Percentiles rank a stretch among this genome's conserved stretches.
These are phyloP conservation scores for Tulasnella sp. DNA, from an alignment of 768 basidiomycete species.

Conservation along the genomic window DNA sequence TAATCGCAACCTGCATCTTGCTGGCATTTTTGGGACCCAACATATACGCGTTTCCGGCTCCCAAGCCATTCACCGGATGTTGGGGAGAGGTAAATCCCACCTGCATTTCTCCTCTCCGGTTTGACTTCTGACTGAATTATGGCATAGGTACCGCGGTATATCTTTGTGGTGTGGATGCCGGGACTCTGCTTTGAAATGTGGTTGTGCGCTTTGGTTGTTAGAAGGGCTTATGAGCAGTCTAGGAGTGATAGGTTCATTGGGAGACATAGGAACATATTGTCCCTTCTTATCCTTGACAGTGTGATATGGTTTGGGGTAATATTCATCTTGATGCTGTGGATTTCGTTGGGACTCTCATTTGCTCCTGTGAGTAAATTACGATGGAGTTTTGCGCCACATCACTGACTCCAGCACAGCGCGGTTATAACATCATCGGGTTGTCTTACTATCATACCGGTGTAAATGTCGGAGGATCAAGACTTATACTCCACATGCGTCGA, in stretches of 20 bases:
- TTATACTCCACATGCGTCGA: background rate
- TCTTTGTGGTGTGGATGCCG: background rate
- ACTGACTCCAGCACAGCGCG: background rate
- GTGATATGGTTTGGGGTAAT: constrained; percentile 2
- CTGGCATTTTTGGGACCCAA: background rate
- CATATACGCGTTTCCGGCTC: background rate
- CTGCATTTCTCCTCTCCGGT: background rate
- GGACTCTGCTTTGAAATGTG: background rate
- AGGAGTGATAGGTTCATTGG: background rate
- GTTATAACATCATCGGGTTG: background rate
- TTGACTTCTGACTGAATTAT: background rate
- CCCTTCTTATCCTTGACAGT: background rate
- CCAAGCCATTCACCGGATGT: background rate
- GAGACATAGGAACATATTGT: background rate
- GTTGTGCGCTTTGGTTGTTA: background rate
- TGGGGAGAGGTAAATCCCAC: background rate
- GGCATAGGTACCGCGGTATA: background rate
- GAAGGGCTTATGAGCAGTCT: background rate
- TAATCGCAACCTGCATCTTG: background rate
- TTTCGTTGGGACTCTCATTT: background rate
- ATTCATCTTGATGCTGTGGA: background rate
- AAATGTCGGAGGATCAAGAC: background rate
- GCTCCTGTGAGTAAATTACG: background rate
- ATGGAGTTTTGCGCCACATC: background rate
- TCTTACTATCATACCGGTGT: background rate